Evolutionary conservation across 2,329 filamentous ascomycete species (phyloP).

Genomic region (Paradendryphiella salina): DNA sequence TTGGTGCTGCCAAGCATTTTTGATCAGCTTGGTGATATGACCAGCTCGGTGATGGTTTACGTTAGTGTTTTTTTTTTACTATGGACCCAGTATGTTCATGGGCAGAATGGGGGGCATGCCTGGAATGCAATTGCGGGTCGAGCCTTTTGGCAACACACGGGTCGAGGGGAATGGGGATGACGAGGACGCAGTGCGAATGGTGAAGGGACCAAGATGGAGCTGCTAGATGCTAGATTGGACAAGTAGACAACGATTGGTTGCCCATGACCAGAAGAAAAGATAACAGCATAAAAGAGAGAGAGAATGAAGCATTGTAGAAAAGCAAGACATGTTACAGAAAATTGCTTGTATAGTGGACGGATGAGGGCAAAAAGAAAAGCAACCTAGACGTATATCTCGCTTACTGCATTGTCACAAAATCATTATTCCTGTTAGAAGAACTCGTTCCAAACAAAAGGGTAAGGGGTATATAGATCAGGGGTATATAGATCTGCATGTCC

Average conservation of each 20-base stretch:
- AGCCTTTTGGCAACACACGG: constrained; percentile 30
- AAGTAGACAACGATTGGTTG: too few relatives aligned
- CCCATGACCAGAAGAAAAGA: neutral
- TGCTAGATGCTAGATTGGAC: constrained; percentile 24
- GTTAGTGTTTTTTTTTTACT: too few relatives aligned
- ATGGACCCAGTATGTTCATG: constrained; percentile 42
- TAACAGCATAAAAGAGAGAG: too few relatives aligned
- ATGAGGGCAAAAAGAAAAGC: too few relatives aligned
- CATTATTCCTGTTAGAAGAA: neutral
- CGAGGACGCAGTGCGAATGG: constrained; percentile 35
- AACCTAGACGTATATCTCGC: neutral
- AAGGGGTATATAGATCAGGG: constrained; percentile 42
- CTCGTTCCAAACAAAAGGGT: constrained; percentile 4
- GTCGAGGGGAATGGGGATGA: constrained; percentile 32
- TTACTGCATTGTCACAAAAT: neutral
- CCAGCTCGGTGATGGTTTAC: too few relatives aligned
- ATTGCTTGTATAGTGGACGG: neutral
- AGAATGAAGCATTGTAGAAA: too few relatives aligned
- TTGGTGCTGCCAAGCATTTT: too few relatives aligned
- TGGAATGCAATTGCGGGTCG: constrained; percentile 28
- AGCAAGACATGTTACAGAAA: too few relatives aligned
- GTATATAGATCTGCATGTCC: constrained; percentile 45
- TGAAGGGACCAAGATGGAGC: constrained; percentile 29
- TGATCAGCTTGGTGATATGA: too few relatives aligned
- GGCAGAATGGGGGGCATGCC: constrained; percentile 10